phyloP scores from a whole-genome alignment of 768 basidiomycete species.

The Tulasnella sp. region DNA sequence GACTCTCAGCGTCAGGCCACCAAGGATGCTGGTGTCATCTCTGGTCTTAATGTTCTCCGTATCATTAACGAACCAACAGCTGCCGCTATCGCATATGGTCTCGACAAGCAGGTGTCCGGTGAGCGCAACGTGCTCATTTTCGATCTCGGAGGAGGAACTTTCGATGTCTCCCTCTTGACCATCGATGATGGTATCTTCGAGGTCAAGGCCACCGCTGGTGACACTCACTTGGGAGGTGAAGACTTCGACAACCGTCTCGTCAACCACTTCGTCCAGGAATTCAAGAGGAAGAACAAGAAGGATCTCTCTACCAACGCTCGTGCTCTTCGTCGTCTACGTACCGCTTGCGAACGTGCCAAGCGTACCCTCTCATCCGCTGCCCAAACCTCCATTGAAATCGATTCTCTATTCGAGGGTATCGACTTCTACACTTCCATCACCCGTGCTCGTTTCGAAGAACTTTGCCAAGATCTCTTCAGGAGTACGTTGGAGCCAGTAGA shows the following conservation, averaged over 20 bases:
- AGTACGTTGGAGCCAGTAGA: conserved; percentile 36
- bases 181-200: conserved; percentile 41
- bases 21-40: conserved; percentile 38
- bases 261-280: conserved; percentile 38
- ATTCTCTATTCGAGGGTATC: conserved; percentile 42
- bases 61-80: conserved; percentile 50
- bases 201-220: conserved; percentile 38
- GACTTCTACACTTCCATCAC: conserved; percentile 45
- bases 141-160: conserved; percentile 39
- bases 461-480: conserved; percentile 35
- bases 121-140: conserved; percentile 41
- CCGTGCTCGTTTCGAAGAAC: conserved; percentile 38
- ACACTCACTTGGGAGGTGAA: conserved; percentile 40
- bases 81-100: conserved; percentile 57
- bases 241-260: conserved; percentile 42
- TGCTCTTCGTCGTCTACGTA: conserved; percentile 34
- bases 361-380: conserved; percentile 39
- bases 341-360: conserved; percentile 40
- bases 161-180: conserved; percentile 38
- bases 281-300: conserved; percentile 42
- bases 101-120: conserved; percentile 42
- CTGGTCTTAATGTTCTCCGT: conserved; percentile 37
- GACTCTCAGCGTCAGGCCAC: conserved; percentile 40
- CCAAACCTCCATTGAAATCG: conserved; percentile 42
- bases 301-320: conserved; percentile 35